Percentiles rank a stretch among this genome's conserved stretches.
phyloP scores from a whole-genome alignment of 768 basidiomycete genomes.

The Paxillus ammoniavirescens region DNA sequence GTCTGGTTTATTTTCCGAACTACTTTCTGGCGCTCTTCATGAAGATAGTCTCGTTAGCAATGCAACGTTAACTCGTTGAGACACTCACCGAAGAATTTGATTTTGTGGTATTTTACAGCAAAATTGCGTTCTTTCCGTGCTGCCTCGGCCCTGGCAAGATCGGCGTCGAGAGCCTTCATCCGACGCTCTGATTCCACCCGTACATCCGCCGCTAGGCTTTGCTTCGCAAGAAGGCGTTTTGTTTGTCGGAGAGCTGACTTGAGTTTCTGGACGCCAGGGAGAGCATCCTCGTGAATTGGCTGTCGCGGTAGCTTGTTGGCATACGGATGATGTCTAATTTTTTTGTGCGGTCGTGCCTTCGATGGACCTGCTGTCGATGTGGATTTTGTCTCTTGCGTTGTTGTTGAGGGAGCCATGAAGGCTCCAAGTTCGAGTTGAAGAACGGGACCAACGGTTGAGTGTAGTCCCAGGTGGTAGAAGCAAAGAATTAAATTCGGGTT shows the following conservation, averaged over 20 bases:
- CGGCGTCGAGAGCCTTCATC: slow-evolving; percentile 69
- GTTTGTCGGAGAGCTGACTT: slow-evolving; percentile 86
- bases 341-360: slow-evolving; percentile 12
- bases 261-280: slow-evolving; percentile 79
- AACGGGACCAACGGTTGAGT: no score
- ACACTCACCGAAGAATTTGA: slow-evolving; percentile 90
- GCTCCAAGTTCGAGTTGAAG: background rate
- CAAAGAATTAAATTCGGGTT: slow-evolving; percentile 14
- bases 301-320: slow-evolving; percentile 3
- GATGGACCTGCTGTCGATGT: slow-evolving; percentile 10
- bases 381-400: slow-evolving; percentile 1
- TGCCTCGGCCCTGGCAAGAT: slow-evolving; percentile 62
- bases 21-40: slow-evolving; percentile 83
- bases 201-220: slow-evolving; percentile 81
- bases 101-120: slow-evolving; percentile 79
- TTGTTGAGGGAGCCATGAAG: slow-evolving; percentile 20
- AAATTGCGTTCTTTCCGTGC: slow-evolving; percentile 69
- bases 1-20: slow-evolving; percentile 69
- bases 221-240: slow-evolving; percentile 78
- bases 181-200: slow-evolving; percentile 80
- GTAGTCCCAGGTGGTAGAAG: no score
- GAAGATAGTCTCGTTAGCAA: background rate
- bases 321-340: slow-evolving; percentile 14
- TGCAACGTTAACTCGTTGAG: background rate
- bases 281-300: slow-evolving; percentile 11